Percentiles rank a stretch among this genome's conserved stretches.
Conservation (phyloP, 164 flowering plant genomes). For the Liriodendron chinense region DNA sequence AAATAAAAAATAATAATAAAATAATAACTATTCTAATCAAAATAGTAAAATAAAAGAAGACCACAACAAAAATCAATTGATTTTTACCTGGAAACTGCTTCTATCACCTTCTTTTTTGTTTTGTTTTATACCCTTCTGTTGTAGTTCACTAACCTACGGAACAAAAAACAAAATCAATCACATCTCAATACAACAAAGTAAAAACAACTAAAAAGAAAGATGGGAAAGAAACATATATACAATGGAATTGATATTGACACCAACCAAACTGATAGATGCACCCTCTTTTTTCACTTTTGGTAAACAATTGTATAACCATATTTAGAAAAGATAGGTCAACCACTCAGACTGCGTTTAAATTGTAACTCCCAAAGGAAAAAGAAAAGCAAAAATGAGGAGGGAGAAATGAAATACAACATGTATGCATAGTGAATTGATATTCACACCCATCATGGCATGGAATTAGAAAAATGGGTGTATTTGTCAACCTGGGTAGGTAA, state of each 20-base stretch:
- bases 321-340: too few relatives aligned
- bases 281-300: neutral
- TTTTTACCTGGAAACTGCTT: conserved; percentile 13
- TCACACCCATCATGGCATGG: too few relatives aligned
- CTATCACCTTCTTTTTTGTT: conserved; percentile 16
- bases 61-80: neutral
- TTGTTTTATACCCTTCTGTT: conserved; percentile 17
- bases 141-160: conserved; percentile 29
- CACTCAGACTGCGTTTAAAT: too few relatives aligned
- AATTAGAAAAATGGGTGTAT: too few relatives aligned
- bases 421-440: too few relatives aligned
- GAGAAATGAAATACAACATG: too few relatives aligned
- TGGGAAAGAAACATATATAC: neutral
- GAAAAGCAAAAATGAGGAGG: too few relatives aligned
- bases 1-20: neutral
- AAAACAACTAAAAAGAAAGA: neutral
- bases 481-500: too few relatives aligned
- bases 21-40: neutral
- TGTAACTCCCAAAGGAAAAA: too few relatives aligned
- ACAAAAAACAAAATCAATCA: neutral
- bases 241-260: neutral
- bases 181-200: neutral
- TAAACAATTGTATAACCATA: too few relatives aligned
- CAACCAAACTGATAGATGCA: too few relatives aligned
- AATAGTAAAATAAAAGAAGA: neutral